A percentile compares a stretch with the other conserved stretches of the same genome.
Evolutionary conservation across 306 rosid genomes (phyloP).

Genomic region (Neltuma alba): DNA sequence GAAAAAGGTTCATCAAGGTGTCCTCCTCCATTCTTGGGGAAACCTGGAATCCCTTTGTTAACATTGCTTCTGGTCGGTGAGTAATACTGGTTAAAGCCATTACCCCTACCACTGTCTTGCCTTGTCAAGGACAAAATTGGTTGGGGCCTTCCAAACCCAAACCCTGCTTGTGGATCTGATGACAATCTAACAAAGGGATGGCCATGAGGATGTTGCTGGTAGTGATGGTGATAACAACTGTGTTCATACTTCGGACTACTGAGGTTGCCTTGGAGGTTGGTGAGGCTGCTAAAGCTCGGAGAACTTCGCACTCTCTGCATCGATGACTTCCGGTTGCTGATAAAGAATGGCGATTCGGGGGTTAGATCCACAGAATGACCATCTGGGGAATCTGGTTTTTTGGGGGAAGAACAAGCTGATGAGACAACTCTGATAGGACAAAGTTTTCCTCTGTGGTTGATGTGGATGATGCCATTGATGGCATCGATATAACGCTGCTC

Average conservation of each 20-base stretch:
- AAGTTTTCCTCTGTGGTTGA: slow-evolving; percentile 12
- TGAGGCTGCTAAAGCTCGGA: slow-evolving; percentile 53
- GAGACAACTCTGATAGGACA: slow-evolving; percentile 10
- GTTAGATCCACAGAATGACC: slow-evolving; percentile 30
- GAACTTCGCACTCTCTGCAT: slow-evolving; percentile 73
- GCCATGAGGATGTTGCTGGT: slow-evolving; percentile 23
- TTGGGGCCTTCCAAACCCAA: slow-evolving; percentile 38
- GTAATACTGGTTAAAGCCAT: slow-evolving; percentile 33
- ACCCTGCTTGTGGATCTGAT: slow-evolving; percentile 33
- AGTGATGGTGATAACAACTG: slow-evolving; percentile 24
- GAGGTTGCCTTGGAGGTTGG: slow-evolving; percentile 40
- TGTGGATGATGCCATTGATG: slow-evolving; percentile 60
- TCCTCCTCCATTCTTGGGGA: neutral
- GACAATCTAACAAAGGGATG: slow-evolving; percentile 28
- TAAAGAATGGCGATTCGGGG: slow-evolving; percentile 33
- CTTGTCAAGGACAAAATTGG: slow-evolving; percentile 33
- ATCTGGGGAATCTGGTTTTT: slow-evolving; percentile 65
- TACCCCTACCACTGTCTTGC: slow-evolving; percentile 31
- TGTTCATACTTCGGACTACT: slow-evolving; percentile 32
- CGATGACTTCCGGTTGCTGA: neutral
- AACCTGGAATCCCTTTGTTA: slow-evolving; percentile 35
- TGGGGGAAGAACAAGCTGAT: slow-evolving; percentile 76
- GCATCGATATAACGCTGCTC: slow-evolving; percentile 86
- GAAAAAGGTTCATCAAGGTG: slow-evolving; percentile 41
- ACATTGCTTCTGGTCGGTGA: slow-evolving; percentile 25